phyloP scores from a whole-genome alignment of 257 asterid species.

The Solanum neorickii region DNA sequence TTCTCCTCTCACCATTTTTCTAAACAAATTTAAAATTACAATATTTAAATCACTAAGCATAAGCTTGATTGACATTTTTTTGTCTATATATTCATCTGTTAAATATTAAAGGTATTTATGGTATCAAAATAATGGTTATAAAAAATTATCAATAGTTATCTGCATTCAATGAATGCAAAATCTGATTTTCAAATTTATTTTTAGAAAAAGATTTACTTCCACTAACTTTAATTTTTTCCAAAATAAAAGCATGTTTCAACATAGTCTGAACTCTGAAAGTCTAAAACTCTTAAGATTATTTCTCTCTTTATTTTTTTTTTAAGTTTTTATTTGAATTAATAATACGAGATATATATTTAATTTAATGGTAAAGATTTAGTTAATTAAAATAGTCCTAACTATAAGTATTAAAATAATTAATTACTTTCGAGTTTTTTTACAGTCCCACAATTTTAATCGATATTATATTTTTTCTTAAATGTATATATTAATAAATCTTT shows the following conservation, averaged over 20 bases:
- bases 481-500: too few species aligned
- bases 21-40: too few species aligned
- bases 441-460: neutral
- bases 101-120: neutral
- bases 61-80: neutral
- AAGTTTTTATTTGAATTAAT: too few species aligned
- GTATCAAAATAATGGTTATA: neutral
- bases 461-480: neutral
- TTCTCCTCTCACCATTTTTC: neutral
- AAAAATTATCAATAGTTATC: neutral
- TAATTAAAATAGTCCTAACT: too few species aligned
- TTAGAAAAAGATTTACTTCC: neutral
- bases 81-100: neutral
- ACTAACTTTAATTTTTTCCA: neutral
- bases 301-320: too few species aligned
- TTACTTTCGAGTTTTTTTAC: neutral
- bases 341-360: neutral
- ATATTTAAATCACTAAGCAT: neutral
- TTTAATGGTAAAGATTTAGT: too few species aligned
- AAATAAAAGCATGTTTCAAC: neutral
- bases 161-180: neutral
- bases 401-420: too few species aligned
- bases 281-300: too few species aligned
- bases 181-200: too few species aligned
- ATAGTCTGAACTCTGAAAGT: neutral